Conservation (phyloP, 192 early-diverging fungal genomes). For the Dissophora ornata region DNA sequence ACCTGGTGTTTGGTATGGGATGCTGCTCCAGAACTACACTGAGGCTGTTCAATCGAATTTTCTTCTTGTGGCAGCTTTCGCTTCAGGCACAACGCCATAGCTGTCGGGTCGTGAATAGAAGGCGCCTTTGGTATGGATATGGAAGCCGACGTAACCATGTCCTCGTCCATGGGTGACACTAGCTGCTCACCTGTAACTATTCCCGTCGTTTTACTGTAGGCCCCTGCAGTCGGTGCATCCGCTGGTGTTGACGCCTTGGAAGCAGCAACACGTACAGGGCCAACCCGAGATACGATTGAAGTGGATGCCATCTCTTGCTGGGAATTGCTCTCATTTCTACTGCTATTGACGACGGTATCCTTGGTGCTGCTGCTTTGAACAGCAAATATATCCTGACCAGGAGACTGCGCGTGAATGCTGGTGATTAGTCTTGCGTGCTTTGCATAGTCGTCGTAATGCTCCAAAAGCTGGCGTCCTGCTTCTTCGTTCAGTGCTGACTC, state of each 20-base stretch:
- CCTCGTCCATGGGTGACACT: background rate
- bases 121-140: background rate
- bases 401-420: constrained; percentile 76
- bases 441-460: constrained; percentile 87
- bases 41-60: background rate
- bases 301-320: too few relatives aligned
- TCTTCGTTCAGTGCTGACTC: constrained; percentile 97
- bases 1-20: background rate
- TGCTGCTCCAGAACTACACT: background rate
- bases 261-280: too few relatives aligned
- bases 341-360: too few relatives aligned
- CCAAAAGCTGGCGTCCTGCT: constrained; percentile 89
- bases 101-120: constrained; percentile 3
- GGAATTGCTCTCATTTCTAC: too few relatives aligned
- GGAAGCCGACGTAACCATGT: background rate
- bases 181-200: background rate
- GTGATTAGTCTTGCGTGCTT: constrained; percentile 85
- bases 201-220: background rate
- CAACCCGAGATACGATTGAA: too few relatives aligned
- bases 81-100: background rate
- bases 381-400: constrained; percentile 6
- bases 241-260: too few relatives aligned
- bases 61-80: constrained; percentile 1
- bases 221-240: too few relatives aligned
- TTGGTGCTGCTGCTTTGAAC: background rate